Conservation (phyloP, 352 stramenopile species). For the Phytophthora kernoviae region DNA sequence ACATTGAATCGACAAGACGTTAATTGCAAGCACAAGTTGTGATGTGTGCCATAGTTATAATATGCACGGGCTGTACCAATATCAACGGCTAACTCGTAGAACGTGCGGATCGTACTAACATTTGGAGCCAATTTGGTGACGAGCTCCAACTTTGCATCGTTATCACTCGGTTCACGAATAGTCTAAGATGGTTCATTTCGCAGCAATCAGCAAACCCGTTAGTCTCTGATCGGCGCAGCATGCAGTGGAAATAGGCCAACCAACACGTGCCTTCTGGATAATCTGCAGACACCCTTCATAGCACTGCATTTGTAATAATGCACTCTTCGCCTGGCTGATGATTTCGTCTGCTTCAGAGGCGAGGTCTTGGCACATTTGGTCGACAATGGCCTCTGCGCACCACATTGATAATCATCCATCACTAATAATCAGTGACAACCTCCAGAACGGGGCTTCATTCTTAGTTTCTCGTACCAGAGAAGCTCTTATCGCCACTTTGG, state of each 20-base stretch:
- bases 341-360: slow-evolving; percentile 44
- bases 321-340: slow-evolving; percentile 35
- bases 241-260: background rate
- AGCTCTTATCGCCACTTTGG: slow-evolving; percentile 42
- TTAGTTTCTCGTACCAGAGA: slow-evolving; percentile 33
- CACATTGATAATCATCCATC: background rate
- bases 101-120: slow-evolving; percentile 35
- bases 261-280: slow-evolving; percentile 41
- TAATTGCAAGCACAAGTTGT: background rate
- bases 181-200: slow-evolving; percentile 28
- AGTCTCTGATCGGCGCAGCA: background rate
- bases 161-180: slow-evolving; percentile 40
- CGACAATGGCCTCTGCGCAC: slow-evolving; percentile 32
- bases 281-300: slow-evolving; percentile 55
- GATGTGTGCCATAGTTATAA: background rate
- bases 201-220: background rate
- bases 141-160: slow-evolving; percentile 39
- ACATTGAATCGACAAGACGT: background rate
- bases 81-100: slow-evolving; percentile 51
- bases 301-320: slow-evolving; percentile 38
- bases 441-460: too few relatives aligned
- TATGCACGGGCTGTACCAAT: slow-evolving; percentile 32
- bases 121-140: slow-evolving; percentile 47
- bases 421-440: slow-evolving; percentile 1
- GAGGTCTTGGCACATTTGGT: slow-evolving; percentile 51